phyloP scores from a whole-genome alignment of 2,329 filamentous ascomycete species.

The Pseudogymnoascus sp. region DNA sequence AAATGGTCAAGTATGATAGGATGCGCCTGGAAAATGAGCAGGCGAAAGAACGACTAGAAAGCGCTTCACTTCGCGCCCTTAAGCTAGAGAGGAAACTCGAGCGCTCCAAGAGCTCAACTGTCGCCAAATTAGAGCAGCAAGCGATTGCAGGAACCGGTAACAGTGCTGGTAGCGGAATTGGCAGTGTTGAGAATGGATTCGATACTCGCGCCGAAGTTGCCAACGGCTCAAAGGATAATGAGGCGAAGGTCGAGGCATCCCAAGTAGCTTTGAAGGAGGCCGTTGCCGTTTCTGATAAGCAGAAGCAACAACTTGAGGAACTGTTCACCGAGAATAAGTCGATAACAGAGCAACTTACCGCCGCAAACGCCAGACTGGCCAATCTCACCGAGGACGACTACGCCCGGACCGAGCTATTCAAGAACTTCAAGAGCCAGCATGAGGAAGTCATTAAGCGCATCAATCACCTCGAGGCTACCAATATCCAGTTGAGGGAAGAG shows the following conservation, averaged over 20 bases:
- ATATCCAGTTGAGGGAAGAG: constrained; percentile 76
- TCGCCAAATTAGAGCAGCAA: constrained; percentile 87
- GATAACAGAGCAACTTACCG: constrained; percentile 71
- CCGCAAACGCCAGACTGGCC: constrained; percentile 60
- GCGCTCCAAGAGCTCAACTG: constrained; percentile 77
- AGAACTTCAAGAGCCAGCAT: constrained; percentile 79
- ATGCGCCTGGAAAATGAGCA: constrained; percentile 73
- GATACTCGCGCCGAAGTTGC: constrained; percentile 43
- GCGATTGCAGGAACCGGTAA: constrained; percentile 61
- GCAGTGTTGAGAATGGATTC: constrained; percentile 38
- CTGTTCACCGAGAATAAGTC: constrained; percentile 69
- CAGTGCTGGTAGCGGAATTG: constrained; percentile 31
- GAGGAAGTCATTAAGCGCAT: constrained; percentile 89
- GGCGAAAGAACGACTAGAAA: constrained; percentile 78
- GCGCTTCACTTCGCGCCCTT: constrained; percentile 83
- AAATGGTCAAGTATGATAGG: constrained; percentile 68
- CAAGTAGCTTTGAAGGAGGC: constrained; percentile 73
- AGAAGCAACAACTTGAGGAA: constrained; percentile 80
- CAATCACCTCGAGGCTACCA: constrained; percentile 84
- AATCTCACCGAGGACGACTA: constrained; percentile 87
- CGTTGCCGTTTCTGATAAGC: constrained; percentile 66
- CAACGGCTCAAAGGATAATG: constrained; percentile 49
- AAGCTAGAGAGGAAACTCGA: constrained; percentile 94
- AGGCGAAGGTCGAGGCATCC: constrained; percentile 55
- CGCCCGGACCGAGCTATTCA: constrained; percentile 86